Base-by-base conservation (phyloP, 2,329 filamentous ascomycete species). In the Waltergamsia citrina region DNA sequence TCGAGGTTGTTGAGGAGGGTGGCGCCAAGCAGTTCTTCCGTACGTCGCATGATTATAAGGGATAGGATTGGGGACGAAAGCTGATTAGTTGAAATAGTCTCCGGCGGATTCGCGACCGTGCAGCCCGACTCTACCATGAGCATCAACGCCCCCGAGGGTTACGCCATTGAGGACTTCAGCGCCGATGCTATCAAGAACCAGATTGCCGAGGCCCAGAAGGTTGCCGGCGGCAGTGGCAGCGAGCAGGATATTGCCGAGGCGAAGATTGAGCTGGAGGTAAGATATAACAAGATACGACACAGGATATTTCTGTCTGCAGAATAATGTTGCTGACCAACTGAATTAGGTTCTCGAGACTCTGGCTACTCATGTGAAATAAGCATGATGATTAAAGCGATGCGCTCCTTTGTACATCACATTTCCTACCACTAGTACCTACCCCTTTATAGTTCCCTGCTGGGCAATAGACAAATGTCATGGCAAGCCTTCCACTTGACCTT, bases 81-180 rank as follows among this genome's bases (percentile, higher is more conserved):
- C n/a, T n/a, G 12, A 33, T 14, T 16, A 7, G 15, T 9, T 24
- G 8, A 20, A 10, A n/a, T 12, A 24, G 88, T 96, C 41, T 94
- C 92, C 45, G 92, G 92, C 57, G 92, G 92, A 49, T 98, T 98
- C 57, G 92, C 92, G 53, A 81, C 92, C 51, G 87, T 98, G 41
- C 92, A 98, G 73, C 92, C 92, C 56, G 81, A 87, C 72, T 96
- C 88, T 26, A 66, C 79, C 54, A 72, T 98, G 63, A 95, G 85
- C 82, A 94, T 98, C 74, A 98, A 96, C 69, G 88, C 92, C 49
- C 85, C 94, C 41, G 92, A 98, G 74, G 92, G 85, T 40, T 96
- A 80, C 72, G 71, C 90, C 43, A 67, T 98, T 39, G 92, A 96
- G 66, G 87, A 95, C 57, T 98, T 98, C 74, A 94, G 85, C 73